Evolutionary conservation across 345 rosid species (phyloP).

Genomic region (Arabidopsis thaliana): TAIR10.1 NC_003070.9:1111501-1112000

Average conservation of each 20-base stretch:
- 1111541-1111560: conserved; percentile 87
- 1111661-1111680: conserved; percentile 10
- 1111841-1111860: conserved; percentile 95
- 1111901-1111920: conserved; percentile 93
- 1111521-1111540: conserved; percentile 96
- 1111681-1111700: conserved; percentile 6
- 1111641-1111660: conserved; percentile 25
- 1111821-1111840: conserved; percentile 86
- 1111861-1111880: conserved; percentile 94
- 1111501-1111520: conserved; percentile 40
- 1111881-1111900: conserved; percentile 97
- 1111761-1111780: conserved; percentile 8
- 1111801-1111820: conserved; percentile 87
- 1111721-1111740: conserved; percentile 14
- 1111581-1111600: conserved; percentile 92
- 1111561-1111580: conserved; percentile 88
- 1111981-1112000: conserved; percentile 51
- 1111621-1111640: conserved; percentile 66
- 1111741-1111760: conserved; percentile 6
- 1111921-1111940: conserved; percentile 44
- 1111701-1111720: conserved; percentile 10
- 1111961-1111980: conserved; percentile 26
- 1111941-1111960: conserved; percentile 15
- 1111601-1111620: conserved; percentile 97
- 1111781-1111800: conserved; percentile 84